Evolutionary conservation across 2,329 filamentous ascomycete species (phyloP).

Genomic region (Fusarium nematophilum): DNA sequence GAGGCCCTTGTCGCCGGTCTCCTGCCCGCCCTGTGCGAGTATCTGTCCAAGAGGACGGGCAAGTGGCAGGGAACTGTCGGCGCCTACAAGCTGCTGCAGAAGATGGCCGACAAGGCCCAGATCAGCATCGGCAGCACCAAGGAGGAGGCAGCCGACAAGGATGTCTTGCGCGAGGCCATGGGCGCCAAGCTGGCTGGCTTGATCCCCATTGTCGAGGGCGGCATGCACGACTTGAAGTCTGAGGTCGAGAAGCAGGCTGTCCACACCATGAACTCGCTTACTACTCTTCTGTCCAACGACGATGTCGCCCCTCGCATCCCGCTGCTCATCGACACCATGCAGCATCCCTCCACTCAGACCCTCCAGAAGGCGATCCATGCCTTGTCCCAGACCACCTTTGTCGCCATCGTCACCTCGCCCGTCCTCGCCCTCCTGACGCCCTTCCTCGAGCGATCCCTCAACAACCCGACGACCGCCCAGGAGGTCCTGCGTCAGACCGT

Average conservation of each 20-base stretch:
- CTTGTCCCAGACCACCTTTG: constrained; percentile 97
- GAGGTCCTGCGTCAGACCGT: constrained; percentile 96
- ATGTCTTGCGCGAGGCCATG: constrained; percentile 90
- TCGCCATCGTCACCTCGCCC: constrained; percentile 93
- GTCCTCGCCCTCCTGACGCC: constrained; percentile 95
- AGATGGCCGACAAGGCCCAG: constrained; percentile 95
- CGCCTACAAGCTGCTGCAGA: constrained; percentile 85
- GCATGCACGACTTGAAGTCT: constrained; percentile 95
- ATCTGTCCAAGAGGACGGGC: constrained; percentile 84
- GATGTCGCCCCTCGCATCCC: constrained; percentile 94
- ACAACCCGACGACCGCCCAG: constrained; percentile 89
- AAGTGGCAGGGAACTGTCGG: constrained; percentile 98
- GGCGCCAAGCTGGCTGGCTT: constrained; percentile 86
- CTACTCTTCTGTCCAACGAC: constrained; percentile 92
- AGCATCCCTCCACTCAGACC: constrained; percentile 88
- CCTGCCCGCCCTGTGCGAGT: constrained; percentile 78
- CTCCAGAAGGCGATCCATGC: constrained; percentile 97
- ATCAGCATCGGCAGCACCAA: constrained; percentile 80
- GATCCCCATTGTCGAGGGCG: constrained; percentile 89
- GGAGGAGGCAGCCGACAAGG: constrained; percentile 88
- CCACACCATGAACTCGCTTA: constrained; percentile 91
- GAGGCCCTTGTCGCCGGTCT: constrained; percentile 88
- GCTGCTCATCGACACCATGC: constrained; percentile 92
- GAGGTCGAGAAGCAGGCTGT: constrained; percentile 92
- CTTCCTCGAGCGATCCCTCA: constrained; percentile 91